These are phyloP conservation scores for Paraconiothyrium brasiliense DNA, from an alignment of 2,329 filamentous ascomycete genomes.

Conservation along the genomic window DNA sequence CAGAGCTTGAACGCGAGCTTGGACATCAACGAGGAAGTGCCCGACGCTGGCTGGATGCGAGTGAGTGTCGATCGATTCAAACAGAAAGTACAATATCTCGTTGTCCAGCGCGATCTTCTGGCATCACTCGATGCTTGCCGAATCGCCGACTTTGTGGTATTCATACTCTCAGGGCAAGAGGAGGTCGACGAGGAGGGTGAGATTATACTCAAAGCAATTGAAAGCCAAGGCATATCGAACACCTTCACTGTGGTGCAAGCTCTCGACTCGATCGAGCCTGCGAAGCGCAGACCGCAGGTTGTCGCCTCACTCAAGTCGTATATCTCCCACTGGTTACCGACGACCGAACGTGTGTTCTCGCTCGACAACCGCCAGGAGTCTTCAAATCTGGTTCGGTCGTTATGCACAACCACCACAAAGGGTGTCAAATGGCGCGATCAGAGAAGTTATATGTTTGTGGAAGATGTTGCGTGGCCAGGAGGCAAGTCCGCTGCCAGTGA, in stretches of 20 bases:
- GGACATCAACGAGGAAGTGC: slow-evolving; percentile 75
- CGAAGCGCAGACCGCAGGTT: slow-evolving; percentile 80
- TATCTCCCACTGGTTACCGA: slow-evolving; percentile 93
- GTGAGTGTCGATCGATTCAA: slow-evolving; percentile 90
- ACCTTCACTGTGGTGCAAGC: slow-evolving; percentile 86
- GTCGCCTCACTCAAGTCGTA: slow-evolving; percentile 87
- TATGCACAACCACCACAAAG: slow-evolving; percentile 92
- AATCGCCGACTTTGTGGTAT: slow-evolving; percentile 88
- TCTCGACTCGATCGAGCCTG: slow-evolving; percentile 78
- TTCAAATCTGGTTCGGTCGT: slow-evolving; percentile 85
- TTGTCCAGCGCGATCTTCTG: slow-evolving; percentile 76
- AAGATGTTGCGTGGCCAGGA: slow-evolving; percentile 78
- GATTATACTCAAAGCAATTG: slow-evolving; percentile 83
- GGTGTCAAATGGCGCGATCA: slow-evolving; percentile 96
- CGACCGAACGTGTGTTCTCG: slow-evolving; percentile 89
- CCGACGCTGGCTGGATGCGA: slow-evolving; percentile 66
- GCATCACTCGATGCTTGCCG: slow-evolving; percentile 85
- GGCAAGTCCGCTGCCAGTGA: slow-evolving; percentile 54
- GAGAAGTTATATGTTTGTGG: slow-evolving; percentile 92
- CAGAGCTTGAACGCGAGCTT: slow-evolving; percentile 78
- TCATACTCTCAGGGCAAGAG: slow-evolving; percentile 81
- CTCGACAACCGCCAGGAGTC: slow-evolving; percentile 90
- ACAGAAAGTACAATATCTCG: slow-evolving; percentile 89
- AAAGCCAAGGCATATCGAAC: slow-evolving; percentile 94
- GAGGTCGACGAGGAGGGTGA: slow-evolving; percentile 89